Base-by-base conservation (phyloP, 2,329 filamentous ascomycete genomes). In the Sarocladium strictum region DNA sequence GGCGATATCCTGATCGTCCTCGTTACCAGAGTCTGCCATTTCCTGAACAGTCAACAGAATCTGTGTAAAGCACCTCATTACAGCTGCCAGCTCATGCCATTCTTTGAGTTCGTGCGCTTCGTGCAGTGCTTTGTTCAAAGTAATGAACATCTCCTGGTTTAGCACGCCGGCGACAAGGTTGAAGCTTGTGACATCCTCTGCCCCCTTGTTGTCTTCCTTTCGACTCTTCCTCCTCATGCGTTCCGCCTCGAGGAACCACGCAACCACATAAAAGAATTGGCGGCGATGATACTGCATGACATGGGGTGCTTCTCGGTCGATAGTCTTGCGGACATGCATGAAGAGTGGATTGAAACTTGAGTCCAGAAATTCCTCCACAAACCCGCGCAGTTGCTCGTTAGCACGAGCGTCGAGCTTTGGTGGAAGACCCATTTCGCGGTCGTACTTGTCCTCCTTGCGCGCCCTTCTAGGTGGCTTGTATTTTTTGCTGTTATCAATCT, bases 1-100 rank as follows among this genome's bases (percentile, higher is more conserved):
- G 0, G 94, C 93, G 67, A 99, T 97, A 62, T 97, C 94, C 65
- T 96, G 88, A 61, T 99, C 90, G n/a, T 97, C 92, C 58, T 97
- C 92, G 27, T 89, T 80, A 1, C 82, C 79, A 1, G 90, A 94
- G 47, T 88, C 84, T 1, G 85, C 78, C 92, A 99, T 97, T 58
- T 95, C 90, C 63, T 96, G 91, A 2, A 97, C 87, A 0, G 92
- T 96, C 24, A 96, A 78, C 19, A 96, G 76, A 60, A 97, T 94
- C 65, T 97, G 92, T 0, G 92, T 97, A 65, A 97, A 96, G 66
- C 92, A 97, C 54, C 89, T 86, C 85, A 97, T 94, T 49, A 89
- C 86, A 1, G 93, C 87, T 54, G 91, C 89, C 15, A 97, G 72
- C 62, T 96, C 89, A 54, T 84, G 82, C 92, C 92, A 97, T 57